Evolutionary conservation across 768 basidiomycete genomes (phyloP).

Genomic region (Rhodotorula toruloides): DNA sequence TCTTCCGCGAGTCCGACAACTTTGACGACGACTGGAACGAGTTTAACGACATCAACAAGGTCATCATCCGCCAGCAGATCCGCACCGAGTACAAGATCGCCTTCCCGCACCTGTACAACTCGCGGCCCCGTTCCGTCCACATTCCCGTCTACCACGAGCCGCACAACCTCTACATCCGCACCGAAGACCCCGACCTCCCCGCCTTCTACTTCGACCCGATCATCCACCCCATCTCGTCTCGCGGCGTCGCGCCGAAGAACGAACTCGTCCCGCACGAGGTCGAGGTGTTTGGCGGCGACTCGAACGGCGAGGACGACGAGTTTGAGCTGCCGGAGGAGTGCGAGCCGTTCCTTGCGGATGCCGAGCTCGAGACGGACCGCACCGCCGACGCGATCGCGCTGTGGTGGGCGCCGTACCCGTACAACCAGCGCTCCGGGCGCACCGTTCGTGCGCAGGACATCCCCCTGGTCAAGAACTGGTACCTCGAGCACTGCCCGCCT

Average conservation of each 20-base stretch:
- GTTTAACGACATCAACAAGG: slow-evolving; percentile 99
- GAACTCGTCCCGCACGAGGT: slow-evolving; percentile 85
- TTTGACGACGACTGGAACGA: slow-evolving; percentile 78
- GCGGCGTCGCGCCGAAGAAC: slow-evolving; percentile 70
- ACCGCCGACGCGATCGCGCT: slow-evolving; percentile 95
- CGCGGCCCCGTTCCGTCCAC: slow-evolving; percentile 86
- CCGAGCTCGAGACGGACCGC: slow-evolving; percentile 64
- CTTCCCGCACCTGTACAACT: slow-evolving; percentile 98
- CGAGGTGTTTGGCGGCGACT: slow-evolving; percentile 76
- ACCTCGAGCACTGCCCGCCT: slow-evolving; percentile 95
- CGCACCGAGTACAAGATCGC: slow-evolving; percentile 99
- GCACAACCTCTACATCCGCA: slow-evolving; percentile 98
- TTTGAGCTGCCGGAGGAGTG: slow-evolving; percentile 76
- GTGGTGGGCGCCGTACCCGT: slow-evolving; percentile 98
- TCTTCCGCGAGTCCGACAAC: slow-evolving; percentile 89
- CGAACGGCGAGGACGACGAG: slow-evolving; percentile 57
- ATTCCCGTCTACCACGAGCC: slow-evolving; percentile 87
- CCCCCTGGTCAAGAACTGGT: slow-evolving; percentile 96
- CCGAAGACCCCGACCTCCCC: slow-evolving; percentile 97
- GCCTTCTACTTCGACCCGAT: slow-evolving; percentile 99
- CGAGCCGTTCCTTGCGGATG: slow-evolving; percentile 71
- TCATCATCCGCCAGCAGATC: slow-evolving; percentile 97
- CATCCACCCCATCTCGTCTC: slow-evolving; percentile 93
- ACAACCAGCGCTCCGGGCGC: slow-evolving; percentile 81
- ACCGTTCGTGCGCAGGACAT: slow-evolving; percentile 93